Evolutionary conservation across 1,139 yeast genomes (phyloP), one percentile per base, ranked within the genome.

Genomic region (Yamadazyma siamensis): DNA sequence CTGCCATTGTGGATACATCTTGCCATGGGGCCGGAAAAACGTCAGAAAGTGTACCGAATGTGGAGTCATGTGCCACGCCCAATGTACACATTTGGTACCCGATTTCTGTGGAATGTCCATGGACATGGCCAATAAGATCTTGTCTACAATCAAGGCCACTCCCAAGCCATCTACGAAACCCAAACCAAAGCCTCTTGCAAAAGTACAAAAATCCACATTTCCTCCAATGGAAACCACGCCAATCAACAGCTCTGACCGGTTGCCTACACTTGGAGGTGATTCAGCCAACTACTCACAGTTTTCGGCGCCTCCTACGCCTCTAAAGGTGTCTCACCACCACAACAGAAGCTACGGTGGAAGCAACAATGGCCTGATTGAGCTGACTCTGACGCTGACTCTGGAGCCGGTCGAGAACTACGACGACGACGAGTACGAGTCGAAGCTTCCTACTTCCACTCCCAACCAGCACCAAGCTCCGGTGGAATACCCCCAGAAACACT

Each of bases 91-190:
- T 53, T 68, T 89, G 52, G 97, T 91, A 15, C 98, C 98, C 2
- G 96, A 91, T 54, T 85, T 91, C 57, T 91, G 98, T 65, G 98
- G 98, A 36, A 89, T 91, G 95, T 77, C 96, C 1, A 87, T 91
- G 89, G 96, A 88, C 51, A 86, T 84, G 77, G 97, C 97, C 4
- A 88, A 87, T 49, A 84, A 83, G 54, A 86, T 91, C 40, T 63
- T 91, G 38, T 77, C 78, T 38, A 87, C 96, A 5, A 88, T 91
- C 51, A 82, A 85, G 52, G 77, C 83, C 25, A 82, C 96, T 1
- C 81, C 84, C 50, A 73, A 68, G 36, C 59, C 63, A 15, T 45
- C 42, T 13, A 26, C 17, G 19, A 21, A 35, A 18, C 27, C 33
- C 7, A 34, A 28, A 15, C 27, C 36, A 9, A 26, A 22, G n/a